Conservation (phyloP, 768 basidiomycete genomes). For the Tulasnella sp. region DNA sequence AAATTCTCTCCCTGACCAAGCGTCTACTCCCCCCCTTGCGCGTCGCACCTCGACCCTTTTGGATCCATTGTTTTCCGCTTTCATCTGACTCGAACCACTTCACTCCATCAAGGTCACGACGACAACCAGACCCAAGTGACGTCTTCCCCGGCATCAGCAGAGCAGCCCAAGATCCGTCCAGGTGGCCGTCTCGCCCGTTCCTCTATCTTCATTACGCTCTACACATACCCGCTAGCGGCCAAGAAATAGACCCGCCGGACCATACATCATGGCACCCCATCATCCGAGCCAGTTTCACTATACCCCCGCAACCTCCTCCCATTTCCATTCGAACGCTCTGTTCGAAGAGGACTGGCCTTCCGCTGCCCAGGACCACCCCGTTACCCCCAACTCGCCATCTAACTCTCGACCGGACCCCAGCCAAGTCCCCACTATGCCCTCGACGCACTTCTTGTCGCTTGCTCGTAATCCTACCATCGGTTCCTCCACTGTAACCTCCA, state of each 20-base stretch:
- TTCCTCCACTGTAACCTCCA: neutral
- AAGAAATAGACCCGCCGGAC: neutral
- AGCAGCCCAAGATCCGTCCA: neutral
- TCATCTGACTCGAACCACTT: neutral
- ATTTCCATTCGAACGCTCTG: neutral
- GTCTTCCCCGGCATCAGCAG: neutral
- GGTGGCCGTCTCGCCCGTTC: neutral
- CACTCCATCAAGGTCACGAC: neutral
- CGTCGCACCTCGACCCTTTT: neutral
- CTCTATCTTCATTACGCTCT: neutral
- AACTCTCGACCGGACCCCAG: neutral
- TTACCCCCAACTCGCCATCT: neutral
- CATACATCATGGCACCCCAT: neutral
- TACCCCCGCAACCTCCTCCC: neutral
- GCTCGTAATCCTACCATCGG: conserved; percentile 18
- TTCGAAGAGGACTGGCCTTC: conserved; percentile 1
- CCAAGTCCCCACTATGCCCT: conserved; percentile 15
- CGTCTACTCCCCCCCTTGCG: neutral
- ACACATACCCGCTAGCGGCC: neutral
- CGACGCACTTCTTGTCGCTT: conserved; percentile 26
- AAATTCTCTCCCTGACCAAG: conserved; percentile 4
- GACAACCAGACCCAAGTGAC: neutral
- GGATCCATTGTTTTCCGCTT: neutral
- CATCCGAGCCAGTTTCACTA: neutral
- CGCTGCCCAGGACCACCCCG: neutral